Evolutionary conservation across 1,284 basidiomycete genomes (phyloP).

Genomic region (Cutaneotrichosporon mucoides): DNA sequence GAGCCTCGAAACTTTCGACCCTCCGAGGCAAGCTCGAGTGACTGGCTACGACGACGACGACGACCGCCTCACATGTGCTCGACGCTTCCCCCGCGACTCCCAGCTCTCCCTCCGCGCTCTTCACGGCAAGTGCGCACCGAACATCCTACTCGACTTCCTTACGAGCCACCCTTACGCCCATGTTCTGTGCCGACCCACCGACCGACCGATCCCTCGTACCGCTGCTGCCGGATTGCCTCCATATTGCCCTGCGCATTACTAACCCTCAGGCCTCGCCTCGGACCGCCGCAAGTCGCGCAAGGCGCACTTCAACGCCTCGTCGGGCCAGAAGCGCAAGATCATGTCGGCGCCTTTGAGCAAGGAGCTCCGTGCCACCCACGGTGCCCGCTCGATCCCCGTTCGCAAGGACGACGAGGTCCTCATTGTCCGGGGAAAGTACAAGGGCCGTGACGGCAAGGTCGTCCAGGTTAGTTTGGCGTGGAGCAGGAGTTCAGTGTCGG

Average conservation of each 20-base stretch:
- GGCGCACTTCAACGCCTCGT: constrained; percentile 91
- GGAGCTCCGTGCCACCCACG: constrained; percentile 89
- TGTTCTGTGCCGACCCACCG: no score
- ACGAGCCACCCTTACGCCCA: no score
- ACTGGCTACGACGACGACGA: no score
- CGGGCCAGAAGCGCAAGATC: constrained; percentile 90
- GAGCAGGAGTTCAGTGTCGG: no score
- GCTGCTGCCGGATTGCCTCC: background rate
- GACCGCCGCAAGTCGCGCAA: constrained; percentile 91
- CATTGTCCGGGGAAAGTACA: constrained; percentile 94
- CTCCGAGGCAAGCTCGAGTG: no score
- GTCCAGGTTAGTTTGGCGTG: constrained; percentile 58
- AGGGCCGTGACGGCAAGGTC: constrained; percentile 96
- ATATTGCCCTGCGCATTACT: background rate
- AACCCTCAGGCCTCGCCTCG: constrained; percentile 43
- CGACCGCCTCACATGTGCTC: no score
- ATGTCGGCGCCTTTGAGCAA: constrained; percentile 96
- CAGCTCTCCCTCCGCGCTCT: no score
- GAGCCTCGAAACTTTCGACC: no score
- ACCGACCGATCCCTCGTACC: background rate
- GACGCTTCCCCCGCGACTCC: no score
- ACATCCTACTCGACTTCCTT: no score
- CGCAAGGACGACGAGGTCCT: constrained; percentile 98
- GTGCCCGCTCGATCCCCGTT: constrained; percentile 88
- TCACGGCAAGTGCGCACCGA: no score